Conservation (phyloP, 2,329 filamentous ascomycete genomes). For the Canariomyces notabilis region DNA sequence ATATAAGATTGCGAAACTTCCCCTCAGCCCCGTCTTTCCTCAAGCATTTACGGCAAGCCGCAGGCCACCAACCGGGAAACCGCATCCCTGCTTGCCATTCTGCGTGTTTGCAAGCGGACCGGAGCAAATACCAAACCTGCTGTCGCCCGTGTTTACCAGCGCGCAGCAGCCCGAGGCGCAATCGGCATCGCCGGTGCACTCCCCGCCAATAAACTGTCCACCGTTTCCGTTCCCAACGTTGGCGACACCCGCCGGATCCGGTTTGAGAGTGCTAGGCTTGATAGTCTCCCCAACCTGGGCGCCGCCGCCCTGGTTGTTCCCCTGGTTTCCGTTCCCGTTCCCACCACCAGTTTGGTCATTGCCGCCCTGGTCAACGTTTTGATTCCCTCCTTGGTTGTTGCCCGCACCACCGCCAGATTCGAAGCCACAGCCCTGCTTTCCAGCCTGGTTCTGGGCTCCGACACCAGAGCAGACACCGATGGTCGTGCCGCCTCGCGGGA, state of each 20-base stretch:
- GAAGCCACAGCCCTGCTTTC: conserved; percentile 34
- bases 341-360: background rate
- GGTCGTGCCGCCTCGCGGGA: conserved; percentile 18
- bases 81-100: conserved; percentile 29
- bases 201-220: conserved; percentile 29
- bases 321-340: conserved; percentile 2
- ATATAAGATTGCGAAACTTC: too few relatives aligned
- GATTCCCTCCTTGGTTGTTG: background rate
- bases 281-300: conserved; percentile 3
- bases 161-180: conserved; percentile 30
- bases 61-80: conserved; percentile 21
- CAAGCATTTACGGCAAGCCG: too few relatives aligned
- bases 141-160: conserved; percentile 19
- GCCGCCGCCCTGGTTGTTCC: background rate
- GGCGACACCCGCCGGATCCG: conserved; percentile 30
- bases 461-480: conserved; percentile 33
- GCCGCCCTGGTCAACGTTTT: background rate
- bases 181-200: conserved; percentile 27
- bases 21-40: too few relatives aligned
- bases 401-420: conserved; percentile 13
- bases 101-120: conserved; percentile 25
- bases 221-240: conserved; percentile 28
- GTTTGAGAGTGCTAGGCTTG: conserved; percentile 12
- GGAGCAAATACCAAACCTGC: conserved; percentile 27
- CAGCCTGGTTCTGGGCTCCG: conserved; percentile 29